A percentile compares a stretch with the other conserved stretches of the same genome.
These are phyloP conservation scores for Lachnellula hyalina DNA, from an alignment of 2,329 filamentous ascomycete genomes.

Conservation along the genomic window DNA sequence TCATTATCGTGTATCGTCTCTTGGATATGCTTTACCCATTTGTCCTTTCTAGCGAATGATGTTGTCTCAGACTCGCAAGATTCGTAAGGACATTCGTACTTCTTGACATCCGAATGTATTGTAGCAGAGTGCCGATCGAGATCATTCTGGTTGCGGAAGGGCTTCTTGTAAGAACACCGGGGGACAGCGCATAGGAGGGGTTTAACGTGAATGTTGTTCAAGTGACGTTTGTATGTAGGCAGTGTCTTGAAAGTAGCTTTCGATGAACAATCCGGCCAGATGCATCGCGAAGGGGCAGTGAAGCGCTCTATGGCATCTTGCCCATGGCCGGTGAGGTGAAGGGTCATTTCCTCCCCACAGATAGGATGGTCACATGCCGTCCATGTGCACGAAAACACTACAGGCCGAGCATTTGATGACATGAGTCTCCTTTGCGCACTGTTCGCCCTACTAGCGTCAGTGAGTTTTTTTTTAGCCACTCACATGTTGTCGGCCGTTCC, in stretches of 20 bases:
- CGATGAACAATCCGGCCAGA: conserved; percentile 2
- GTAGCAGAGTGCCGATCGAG: conserved; percentile 4
- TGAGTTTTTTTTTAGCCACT: conserved; percentile 12
- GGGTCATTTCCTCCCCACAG: background rate
- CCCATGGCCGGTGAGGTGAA: conserved; percentile 1
- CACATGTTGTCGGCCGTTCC: conserved; percentile 1
- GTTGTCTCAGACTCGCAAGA: conserved; percentile 3
- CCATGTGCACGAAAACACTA: conserved; percentile 4
- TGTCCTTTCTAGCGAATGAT: conserved; percentile 9
- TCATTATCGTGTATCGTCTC: conserved; percentile 10
- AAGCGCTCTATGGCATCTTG: background rate
- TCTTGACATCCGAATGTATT: background rate
- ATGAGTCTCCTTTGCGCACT: too few relatives aligned
- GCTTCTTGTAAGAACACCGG: conserved; percentile 1
- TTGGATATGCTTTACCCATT: conserved; percentile 12
- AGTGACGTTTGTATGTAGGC: background rate
- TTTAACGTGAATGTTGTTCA: conserved; percentile 6
- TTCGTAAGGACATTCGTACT: conserved; percentile 5
- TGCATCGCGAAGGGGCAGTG: background rate
- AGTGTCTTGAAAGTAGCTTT: background rate
- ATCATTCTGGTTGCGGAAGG: conserved; percentile 5
- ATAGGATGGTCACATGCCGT: background rate
- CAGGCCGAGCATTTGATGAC: too few relatives aligned
- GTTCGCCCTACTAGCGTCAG: background rate
- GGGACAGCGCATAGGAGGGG: conserved; percentile 1